Conservation (phyloP, 768 basidiomycete genomes). For the Trametes punicea region DNA sequence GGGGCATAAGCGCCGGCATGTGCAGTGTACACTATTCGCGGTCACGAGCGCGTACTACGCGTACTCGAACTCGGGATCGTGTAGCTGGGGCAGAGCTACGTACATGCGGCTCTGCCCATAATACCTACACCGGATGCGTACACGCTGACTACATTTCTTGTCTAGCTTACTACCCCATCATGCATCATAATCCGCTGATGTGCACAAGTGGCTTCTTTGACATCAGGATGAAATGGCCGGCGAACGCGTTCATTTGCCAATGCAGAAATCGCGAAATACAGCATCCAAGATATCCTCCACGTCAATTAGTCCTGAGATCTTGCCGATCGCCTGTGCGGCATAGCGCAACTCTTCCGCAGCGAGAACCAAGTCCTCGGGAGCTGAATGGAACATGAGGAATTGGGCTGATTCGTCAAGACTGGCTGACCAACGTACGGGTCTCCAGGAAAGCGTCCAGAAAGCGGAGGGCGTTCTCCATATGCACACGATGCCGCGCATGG, state of each 20-base stretch:
- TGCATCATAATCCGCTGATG: no score
- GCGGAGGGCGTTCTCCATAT: conserved; percentile 61
- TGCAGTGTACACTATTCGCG: not conserved
- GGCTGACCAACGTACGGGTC: conserved; percentile 33
- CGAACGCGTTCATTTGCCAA: conserved; percentile 79
- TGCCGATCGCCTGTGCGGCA: conserved; percentile 79
- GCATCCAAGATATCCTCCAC: conserved; percentile 82
- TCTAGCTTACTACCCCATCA: no score
- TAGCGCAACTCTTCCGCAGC: conserved; percentile 88
- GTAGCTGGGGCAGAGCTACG: not conserved
- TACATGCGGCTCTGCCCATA: no score
- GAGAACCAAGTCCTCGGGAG: conserved; percentile 68
- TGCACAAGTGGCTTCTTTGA: no score
- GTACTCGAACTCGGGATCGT: not conserved
- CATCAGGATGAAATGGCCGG: no score
- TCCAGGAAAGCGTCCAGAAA: conserved; percentile 63
- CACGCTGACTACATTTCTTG: no score
- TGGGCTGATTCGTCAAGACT: no score
- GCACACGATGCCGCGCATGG: conserved; percentile 73
- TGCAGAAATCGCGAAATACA: conserved; percentile 85
- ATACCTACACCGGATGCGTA: no score
- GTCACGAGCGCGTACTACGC: not conserved
- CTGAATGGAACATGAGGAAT: conserved; percentile 32
- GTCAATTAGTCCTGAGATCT: conserved; percentile 76
- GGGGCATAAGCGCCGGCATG: no score